Evolutionary conservation across 352 stramenopile genomes (phyloP).

Genomic region (Globisporangium polare): DNA sequence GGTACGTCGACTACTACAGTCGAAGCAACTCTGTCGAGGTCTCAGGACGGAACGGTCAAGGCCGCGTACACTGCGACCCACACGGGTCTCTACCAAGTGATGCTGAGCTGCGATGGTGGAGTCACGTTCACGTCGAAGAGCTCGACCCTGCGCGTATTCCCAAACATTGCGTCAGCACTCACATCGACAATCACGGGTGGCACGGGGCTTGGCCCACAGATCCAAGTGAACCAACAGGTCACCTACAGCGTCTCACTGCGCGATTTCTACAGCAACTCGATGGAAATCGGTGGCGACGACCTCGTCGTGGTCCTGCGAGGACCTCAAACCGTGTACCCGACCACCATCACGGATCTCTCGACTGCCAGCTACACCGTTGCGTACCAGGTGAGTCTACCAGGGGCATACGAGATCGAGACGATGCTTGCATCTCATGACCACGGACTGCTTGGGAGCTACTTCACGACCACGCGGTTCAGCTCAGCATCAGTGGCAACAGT

Average conservation of each 20-base stretch:
- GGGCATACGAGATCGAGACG: slow-evolving; percentile 47
- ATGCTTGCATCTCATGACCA: slow-evolving; percentile 22
- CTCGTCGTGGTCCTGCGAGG: slow-evolving; percentile 33
- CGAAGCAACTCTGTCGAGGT: neutral
- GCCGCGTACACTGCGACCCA: slow-evolving; percentile 26
- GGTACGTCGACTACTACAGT: slow-evolving; percentile 10
- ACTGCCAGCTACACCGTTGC: slow-evolving; percentile 42
- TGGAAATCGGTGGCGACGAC: slow-evolving; percentile 31
- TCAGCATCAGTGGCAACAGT: neutral
- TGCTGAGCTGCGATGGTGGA: slow-evolving; percentile 30
- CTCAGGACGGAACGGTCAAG: slow-evolving; percentile 14
- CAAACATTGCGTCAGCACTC: slow-evolving; percentile 26
- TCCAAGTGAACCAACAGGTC: slow-evolving; percentile 19
- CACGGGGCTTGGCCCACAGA: slow-evolving; percentile 26
- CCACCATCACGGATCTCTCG: slow-evolving; percentile 26
- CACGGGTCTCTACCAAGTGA: slow-evolving; percentile 30
- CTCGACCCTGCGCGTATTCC: slow-evolving; percentile 21
- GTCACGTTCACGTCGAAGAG: slow-evolving; percentile 27
- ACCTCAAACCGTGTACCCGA: slow-evolving; percentile 21
- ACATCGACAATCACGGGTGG: slow-evolving; percentile 29
- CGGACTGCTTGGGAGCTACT: slow-evolving; percentile 39
- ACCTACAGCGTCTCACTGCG: slow-evolving; percentile 33
- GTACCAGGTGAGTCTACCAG: slow-evolving; percentile 27
- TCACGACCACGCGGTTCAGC: slow-evolving; percentile 19
- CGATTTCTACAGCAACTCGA: slow-evolving; percentile 41